A percentile compares a stretch with the other conserved stretches of the same genome.
Evolutionary conservation across 345 rosid species (phyloP).

Genomic region (Raphanus sativus): DNA sequence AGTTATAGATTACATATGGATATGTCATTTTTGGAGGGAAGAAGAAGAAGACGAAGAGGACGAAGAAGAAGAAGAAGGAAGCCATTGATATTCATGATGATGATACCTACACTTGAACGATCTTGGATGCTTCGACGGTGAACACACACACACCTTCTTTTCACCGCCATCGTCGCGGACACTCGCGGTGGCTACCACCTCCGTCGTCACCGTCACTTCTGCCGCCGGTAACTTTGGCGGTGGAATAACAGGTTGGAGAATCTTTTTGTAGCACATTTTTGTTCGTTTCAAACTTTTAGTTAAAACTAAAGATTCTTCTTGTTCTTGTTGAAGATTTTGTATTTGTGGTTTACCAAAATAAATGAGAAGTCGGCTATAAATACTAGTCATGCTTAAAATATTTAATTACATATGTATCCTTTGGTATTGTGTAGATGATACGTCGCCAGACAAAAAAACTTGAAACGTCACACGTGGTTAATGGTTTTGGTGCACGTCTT

Average conservation of each 20-base stretch:
- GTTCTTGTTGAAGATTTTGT: neutral
- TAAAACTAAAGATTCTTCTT: neutral
- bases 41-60: constrained; percentile 22
- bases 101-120: constrained; percentile 83
- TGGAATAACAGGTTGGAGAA: constrained; percentile 16
- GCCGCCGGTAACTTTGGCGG: constrained; percentile 7
- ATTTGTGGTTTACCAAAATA: constrained; percentile 24
- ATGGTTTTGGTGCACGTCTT: neutral
- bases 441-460: neutral
- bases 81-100: constrained; percentile 55
- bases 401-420: constrained; percentile 28
- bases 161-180: constrained; percentile 31
- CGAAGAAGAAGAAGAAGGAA: constrained; percentile 28
- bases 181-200: constrained; percentile 16
- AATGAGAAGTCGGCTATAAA: constrained; percentile 33
- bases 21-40: constrained; percentile 24
- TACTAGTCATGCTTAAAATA: constrained; percentile 6
- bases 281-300: constrained; percentile 1
- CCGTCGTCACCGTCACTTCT: constrained; percentile 24
- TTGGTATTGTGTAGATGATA: constrained; percentile 29
- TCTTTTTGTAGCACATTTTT: constrained; percentile 31
- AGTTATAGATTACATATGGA: constrained; percentile 18
- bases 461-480: constrained; percentile 18
- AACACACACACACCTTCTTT: constrained; percentile 58
- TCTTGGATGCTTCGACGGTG: constrained; percentile 75